A percentile compares a stretch with the other conserved stretches of the same genome.
Conservation (phyloP, 306 rosid species). For the Quercus engelmannii region DNA sequence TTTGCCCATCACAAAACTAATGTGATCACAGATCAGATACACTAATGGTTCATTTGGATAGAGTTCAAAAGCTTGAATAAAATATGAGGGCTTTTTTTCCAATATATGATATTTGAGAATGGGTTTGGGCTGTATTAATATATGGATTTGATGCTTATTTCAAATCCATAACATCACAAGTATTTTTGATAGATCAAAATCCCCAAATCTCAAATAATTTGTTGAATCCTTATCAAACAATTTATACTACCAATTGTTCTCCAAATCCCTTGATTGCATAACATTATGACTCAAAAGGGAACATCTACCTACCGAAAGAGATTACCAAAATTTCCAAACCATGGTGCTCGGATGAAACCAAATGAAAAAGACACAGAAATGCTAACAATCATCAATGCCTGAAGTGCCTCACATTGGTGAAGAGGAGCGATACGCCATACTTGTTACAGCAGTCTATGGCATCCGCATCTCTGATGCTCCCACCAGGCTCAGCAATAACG, state of each 20-base stretch:
- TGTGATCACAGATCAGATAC: background rate
- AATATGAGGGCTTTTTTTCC: no score
- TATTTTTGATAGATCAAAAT: no score
- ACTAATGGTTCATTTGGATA: background rate
- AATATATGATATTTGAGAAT: no score
- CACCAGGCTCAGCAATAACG: conserved; percentile 85
- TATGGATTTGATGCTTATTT: no score
- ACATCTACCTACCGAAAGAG: background rate
- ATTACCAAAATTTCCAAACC: background rate
- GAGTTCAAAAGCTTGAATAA: no score
- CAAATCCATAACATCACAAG: no score
- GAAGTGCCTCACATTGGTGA: conserved; percentile 85
- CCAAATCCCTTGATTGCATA: background rate
- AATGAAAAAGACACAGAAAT: background rate
- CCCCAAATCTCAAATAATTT: no score
- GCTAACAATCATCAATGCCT: conserved; percentile 45
- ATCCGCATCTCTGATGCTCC: conserved; percentile 80
- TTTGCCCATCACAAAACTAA: background rate
- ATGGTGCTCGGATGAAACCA: background rate
- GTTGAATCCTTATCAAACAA: no score
- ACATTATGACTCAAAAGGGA: background rate
- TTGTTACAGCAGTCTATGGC: conserved; percentile 88
- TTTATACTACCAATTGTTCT: no score
- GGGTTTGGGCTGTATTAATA: no score
- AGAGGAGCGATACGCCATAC: conserved; percentile 79